Conservation (phyloP, 257 asterid species). For the Capsicum pubescens region DNA sequence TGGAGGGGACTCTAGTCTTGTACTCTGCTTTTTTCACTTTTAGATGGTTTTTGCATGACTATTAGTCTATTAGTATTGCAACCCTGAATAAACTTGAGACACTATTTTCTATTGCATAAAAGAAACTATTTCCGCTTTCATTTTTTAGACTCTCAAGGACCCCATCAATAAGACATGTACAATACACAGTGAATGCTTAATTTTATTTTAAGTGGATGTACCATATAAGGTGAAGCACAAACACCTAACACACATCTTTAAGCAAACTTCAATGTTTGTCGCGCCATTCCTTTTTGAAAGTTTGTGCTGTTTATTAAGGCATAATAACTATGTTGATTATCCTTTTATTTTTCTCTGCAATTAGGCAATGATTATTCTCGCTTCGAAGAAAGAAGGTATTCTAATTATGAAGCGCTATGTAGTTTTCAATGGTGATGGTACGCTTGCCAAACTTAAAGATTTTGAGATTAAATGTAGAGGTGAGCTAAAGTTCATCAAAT, state of each 20-base stretch:
- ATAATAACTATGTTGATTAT: slow-evolving; percentile 25
- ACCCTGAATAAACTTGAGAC: slow-evolving; percentile 26
- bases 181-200: slow-evolving; percentile 96
- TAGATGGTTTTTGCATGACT: slow-evolving; percentile 10
- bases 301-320: slow-evolving; percentile 36
- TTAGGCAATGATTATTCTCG: slow-evolving; percentile 97
- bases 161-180: slow-evolving; percentile 69
- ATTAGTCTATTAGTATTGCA: not conserved
- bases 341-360: slow-evolving; percentile 29
- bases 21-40: slow-evolving; percentile 28
- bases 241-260: slow-evolving; percentile 37
- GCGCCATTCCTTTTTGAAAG: slow-evolving; percentile 29
- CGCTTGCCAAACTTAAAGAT: slow-evolving; percentile 96
- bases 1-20: not conserved
- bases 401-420: slow-evolving; percentile 97
- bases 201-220: slow-evolving; percentile 98
- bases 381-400: slow-evolving; percentile 99
- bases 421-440: slow-evolving; percentile 96
- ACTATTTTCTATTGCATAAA: slow-evolving; percentile 29
- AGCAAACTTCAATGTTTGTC: slow-evolving; percentile 27
- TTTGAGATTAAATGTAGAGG: slow-evolving; percentile 99
- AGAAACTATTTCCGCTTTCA: slow-evolving; percentile 37
- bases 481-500: slow-evolving; percentile 99
- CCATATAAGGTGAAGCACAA: slow-evolving; percentile 85
- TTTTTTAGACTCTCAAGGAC: slow-evolving; percentile 79